Percentiles rank a stretch among this genome's conserved stretches.
Conservation (phyloP, 495 filamentous ascomycete species). For the Wilcoxina mikolae region DNA sequence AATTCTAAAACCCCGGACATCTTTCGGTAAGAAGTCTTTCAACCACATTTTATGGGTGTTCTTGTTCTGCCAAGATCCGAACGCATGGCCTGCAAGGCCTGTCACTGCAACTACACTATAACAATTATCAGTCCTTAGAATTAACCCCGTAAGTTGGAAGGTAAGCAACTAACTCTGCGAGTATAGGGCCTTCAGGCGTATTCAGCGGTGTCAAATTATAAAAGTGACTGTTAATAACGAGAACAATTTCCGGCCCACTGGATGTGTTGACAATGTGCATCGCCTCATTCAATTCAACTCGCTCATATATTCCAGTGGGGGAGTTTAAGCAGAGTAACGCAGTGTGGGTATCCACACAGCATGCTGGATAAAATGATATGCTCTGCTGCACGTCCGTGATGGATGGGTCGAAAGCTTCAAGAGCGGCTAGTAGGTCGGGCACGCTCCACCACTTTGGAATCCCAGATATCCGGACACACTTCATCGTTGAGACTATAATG, state of each 20-base stretch:
- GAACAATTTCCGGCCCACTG: background rate
- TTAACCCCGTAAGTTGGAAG: background rate
- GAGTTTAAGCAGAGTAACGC: background rate
- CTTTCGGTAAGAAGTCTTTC: slow-evolving; percentile 2
- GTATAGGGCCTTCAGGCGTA: background rate
- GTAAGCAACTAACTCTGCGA: slow-evolving; percentile 3
- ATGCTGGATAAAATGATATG: slow-evolving; percentile 5
- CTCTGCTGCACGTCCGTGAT: background rate
- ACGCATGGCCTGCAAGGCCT: slow-evolving; percentile 3
- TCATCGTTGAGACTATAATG: background rate
- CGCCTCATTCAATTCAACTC: background rate
- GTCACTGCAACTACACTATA: too few relatives aligned
- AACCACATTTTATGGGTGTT: slow-evolving; percentile 1
- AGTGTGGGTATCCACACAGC: background rate
- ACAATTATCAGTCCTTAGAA: background rate
- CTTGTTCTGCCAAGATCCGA: background rate
- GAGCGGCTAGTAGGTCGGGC: background rate
- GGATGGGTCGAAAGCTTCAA: background rate
- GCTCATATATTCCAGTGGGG: background rate
- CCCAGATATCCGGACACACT: background rate
- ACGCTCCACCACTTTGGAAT: background rate
- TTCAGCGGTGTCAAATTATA: slow-evolving; percentile 10
- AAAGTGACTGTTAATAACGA: slow-evolving; percentile 7
- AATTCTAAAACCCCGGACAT: background rate
- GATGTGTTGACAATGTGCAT: background rate